A percentile compares a stretch with the other conserved stretches of the same genome.
Evolutionary conservation across 139 green algal species (phyloP).

Genomic region (Chlamydomonas sp.): DNA sequence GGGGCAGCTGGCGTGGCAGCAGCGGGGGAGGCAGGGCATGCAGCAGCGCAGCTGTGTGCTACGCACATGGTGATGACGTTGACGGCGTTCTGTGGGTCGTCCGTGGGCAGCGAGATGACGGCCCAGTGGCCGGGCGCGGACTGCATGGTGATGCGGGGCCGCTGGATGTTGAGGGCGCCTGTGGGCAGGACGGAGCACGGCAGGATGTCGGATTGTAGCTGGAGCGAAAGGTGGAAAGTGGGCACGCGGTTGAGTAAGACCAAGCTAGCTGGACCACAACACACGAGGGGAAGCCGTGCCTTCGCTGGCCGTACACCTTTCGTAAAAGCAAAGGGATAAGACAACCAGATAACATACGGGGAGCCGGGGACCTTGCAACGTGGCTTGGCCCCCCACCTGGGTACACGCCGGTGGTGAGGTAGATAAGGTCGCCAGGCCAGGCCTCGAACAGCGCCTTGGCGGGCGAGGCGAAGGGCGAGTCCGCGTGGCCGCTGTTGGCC

Average conservation of each 20-base stretch:
- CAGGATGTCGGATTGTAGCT: background rate
- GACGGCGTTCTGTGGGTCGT: conserved; percentile 23
- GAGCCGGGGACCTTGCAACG: background rate
- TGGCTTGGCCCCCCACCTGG: background rate
- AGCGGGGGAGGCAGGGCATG: no score
- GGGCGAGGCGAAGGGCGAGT: conserved; percentile 1
- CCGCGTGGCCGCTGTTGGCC: background rate
- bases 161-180: conserved; percentile 24
- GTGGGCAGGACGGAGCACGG: background rate
- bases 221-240: background rate
- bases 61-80: conserved; percentile 35
- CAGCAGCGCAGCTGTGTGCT: no score
- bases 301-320: background rate
- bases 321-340: background rate
- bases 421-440: conserved; percentile 9
- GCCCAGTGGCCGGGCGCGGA: conserved; percentile 43
- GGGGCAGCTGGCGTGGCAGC: no score
- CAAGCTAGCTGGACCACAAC: background rate
- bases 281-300: background rate
- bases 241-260: background rate
- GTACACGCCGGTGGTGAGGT: conserved; percentile 31
- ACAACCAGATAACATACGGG: background rate
- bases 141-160: conserved; percentile 27
- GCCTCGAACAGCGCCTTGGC: conserved; percentile 26
- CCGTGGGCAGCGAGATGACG: background rate